phyloP scores from a whole-genome alignment of 2,329 filamentous ascomycete genomes.

The Capronia epimyces region DNA sequence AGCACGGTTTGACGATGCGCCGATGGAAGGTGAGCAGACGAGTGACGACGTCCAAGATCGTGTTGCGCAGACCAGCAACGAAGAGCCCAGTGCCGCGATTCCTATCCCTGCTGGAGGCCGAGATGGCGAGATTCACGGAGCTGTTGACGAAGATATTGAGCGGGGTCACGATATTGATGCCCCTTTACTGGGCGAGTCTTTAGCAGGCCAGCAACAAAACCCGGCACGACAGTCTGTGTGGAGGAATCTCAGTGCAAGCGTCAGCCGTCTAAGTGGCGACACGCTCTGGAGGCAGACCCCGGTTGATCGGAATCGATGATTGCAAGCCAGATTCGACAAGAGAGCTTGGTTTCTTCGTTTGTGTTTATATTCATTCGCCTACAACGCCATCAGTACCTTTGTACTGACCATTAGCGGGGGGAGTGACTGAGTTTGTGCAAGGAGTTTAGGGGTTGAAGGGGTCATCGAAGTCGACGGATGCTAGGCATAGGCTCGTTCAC shows the following conservation, averaged over 20 bases:
- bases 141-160: constrained; percentile 40
- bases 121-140: constrained; percentile 39
- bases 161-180: constrained; percentile 35
- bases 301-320: constrained; percentile 26
- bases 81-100: constrained; percentile 48
- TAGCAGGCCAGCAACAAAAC: constrained; percentile 23
- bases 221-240: constrained; percentile 37
- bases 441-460: not conserved
- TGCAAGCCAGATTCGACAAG: not conserved
- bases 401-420: not conserved
- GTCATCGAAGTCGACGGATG: not conserved
- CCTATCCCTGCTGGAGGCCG: constrained; percentile 37
- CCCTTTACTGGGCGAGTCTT: constrained; percentile 32
- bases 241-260: constrained; percentile 41
- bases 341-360: not conserved
- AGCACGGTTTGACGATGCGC: constrained; percentile 14
- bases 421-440: not conserved
- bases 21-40: constrained; percentile 36
- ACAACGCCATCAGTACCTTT: not conserved
- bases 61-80: constrained; percentile 43
- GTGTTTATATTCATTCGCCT: not conserved
- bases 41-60: constrained; percentile 43
- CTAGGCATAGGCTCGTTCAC: not conserved
- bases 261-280: constrained; percentile 45
- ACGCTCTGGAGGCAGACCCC: constrained; percentile 31